Conservation (phyloP, 345 rosid species). For the Lepidium didymum region DNA sequence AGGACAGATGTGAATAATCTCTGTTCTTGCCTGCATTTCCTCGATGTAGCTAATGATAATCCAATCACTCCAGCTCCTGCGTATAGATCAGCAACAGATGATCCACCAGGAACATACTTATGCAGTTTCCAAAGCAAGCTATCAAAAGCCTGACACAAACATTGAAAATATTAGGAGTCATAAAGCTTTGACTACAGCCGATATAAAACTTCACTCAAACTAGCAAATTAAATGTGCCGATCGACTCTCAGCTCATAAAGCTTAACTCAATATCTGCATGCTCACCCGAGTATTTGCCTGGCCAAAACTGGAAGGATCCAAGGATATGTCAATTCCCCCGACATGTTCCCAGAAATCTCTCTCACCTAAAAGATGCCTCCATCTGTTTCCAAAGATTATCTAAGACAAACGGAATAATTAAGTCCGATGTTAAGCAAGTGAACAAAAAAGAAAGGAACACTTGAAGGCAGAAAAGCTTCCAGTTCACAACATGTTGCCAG, state of each 20-base stretch:
- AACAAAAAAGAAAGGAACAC: background rate
- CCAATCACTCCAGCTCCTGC: conserved; percentile 99
- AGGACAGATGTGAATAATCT: background rate
- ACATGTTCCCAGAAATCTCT: conserved; percentile 90
- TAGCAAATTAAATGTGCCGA: background rate
- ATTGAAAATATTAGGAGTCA: background rate
- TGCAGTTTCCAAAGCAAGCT: conserved; percentile 78
- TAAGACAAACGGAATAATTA: conserved; percentile 10
- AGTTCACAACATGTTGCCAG: background rate
- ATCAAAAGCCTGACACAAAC: conserved; percentile 40
- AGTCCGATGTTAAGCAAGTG: background rate
- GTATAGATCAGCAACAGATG: conserved; percentile 89
- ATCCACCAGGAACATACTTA: conserved; percentile 72
- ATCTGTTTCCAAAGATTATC: conserved; percentile 92
- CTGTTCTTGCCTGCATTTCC: conserved; percentile 75
- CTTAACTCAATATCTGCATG: background rate
- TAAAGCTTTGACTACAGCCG: background rate
- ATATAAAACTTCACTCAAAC: background rate
- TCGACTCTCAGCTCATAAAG: background rate
- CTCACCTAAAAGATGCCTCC: conserved; percentile 95
- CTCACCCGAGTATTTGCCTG: conserved; percentile 89
- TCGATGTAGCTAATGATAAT: conserved; percentile 71
- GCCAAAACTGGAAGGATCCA: conserved; percentile 93
- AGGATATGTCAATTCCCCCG: conserved; percentile 86
- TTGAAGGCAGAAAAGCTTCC: background rate